phyloP scores from a whole-genome alignment of 768 basidiomycete genomes.

The Suillus subaureus region DNA sequence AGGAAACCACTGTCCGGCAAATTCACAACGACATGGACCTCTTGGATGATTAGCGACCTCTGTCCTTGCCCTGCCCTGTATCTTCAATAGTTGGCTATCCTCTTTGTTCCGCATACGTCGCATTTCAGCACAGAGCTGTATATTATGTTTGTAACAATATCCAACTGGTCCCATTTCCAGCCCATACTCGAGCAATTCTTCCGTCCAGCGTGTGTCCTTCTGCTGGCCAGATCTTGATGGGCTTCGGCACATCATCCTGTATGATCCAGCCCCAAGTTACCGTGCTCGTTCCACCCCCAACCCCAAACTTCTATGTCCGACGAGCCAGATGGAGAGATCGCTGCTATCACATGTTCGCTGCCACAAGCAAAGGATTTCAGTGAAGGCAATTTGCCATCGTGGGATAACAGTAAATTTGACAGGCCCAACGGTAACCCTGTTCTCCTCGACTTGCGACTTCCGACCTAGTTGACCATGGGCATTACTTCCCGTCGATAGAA shows the following conservation, averaged over 20 bases:
- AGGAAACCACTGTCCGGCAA: slow-evolving; percentile 70
- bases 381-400: slow-evolving; percentile 26
- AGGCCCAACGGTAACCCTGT: slow-evolving; percentile 1
- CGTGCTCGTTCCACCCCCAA: slow-evolving; percentile 99
- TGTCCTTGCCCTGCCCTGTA: not conserved
- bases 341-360: slow-evolving; percentile 79
- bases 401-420: slow-evolving; percentile 31
- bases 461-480: slow-evolving; percentile 70
- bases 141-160: slow-evolving; percentile 27
- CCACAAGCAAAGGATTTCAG: slow-evolving; percentile 59
- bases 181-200: slow-evolving; percentile 27
- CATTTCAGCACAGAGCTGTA: not conserved
- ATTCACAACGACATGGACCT: slow-evolving; percentile 75
- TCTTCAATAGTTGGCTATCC: not conserved
- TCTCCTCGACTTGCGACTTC: slow-evolving; percentile 7
- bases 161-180: slow-evolving; percentile 37
- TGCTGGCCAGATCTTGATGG: slow-evolving; percentile 57
- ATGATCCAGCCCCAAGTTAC: slow-evolving; percentile 78
- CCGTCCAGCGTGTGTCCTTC: slow-evolving; percentile 12
- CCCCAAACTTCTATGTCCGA: slow-evolving; percentile 59
- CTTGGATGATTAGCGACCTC: slow-evolving; percentile 36
- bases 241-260: slow-evolving; percentile 53
- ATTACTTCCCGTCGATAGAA: slow-evolving; percentile 57
- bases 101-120: not conserved
- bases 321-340: slow-evolving; percentile 23